Conservation (phyloP, 331 rosid species). For the Quercus tomentella region DNA sequence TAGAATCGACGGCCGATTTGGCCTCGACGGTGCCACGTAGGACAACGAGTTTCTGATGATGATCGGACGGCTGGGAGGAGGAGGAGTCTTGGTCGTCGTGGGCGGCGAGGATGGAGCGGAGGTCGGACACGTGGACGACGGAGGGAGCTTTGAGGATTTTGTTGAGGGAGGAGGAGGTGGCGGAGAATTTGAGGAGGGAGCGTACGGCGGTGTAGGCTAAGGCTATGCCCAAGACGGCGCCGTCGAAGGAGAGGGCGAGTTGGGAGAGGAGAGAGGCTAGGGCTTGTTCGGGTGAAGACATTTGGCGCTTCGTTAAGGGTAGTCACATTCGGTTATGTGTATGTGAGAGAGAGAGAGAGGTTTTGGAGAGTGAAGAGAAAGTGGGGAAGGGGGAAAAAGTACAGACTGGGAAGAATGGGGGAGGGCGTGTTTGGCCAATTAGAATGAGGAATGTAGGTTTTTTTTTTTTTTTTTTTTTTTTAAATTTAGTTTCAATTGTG, state of each 20-base stretch:
- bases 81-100: slow-evolving; percentile 15
- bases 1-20: slow-evolving; percentile 51
- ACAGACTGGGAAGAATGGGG: too few relatives aligned
- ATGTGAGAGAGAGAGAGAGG: background rate
- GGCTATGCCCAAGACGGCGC: slow-evolving; percentile 81
- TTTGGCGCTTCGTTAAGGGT: background rate
- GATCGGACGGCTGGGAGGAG: slow-evolving; percentile 23
- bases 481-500: too few relatives aligned
- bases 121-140: slow-evolving; percentile 68
- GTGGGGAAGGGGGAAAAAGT: background rate
- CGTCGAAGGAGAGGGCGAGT: slow-evolving; percentile 76
- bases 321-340: background rate
- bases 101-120: slow-evolving; percentile 47
- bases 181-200: slow-evolving; percentile 42
- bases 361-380: background rate
- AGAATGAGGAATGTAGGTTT: fast-evolving
- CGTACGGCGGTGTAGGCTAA: slow-evolving; percentile 68
- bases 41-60: slow-evolving; percentile 31
- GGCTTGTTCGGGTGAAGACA: slow-evolving; percentile 81
- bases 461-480: too few relatives aligned
- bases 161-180: slow-evolving; percentile 51
- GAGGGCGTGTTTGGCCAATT: too few relatives aligned
- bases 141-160: slow-evolving; percentile 71
- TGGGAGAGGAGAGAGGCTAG: slow-evolving; percentile 58
- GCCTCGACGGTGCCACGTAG: slow-evolving; percentile 79